phyloP scores from a whole-genome alignment of 225 moss, liverwort and hornwort species.

The Polytrichum commune region DNA sequence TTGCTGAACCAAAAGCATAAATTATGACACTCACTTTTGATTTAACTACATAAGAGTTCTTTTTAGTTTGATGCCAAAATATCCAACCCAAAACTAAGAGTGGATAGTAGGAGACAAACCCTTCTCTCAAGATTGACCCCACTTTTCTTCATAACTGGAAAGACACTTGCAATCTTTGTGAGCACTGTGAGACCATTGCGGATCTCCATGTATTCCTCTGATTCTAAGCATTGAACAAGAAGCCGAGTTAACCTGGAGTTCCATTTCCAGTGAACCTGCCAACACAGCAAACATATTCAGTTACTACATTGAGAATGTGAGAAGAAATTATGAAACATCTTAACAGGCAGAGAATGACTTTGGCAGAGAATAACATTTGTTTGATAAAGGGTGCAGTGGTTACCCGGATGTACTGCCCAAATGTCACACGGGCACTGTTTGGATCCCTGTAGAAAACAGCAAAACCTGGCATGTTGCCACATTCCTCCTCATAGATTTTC shows the following conservation, averaged over 20 bases:
- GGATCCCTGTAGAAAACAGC: conserved; percentile 97
- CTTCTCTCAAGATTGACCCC: conserved; percentile 90
- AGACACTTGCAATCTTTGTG: conserved; percentile 93
- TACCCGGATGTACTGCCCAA: conserved; percentile 85
- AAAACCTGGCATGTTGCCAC: conserved; percentile 99
- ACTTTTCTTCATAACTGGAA: conserved; percentile 95
- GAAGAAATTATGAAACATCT: background rate
- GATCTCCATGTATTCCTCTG: conserved; percentile 97
- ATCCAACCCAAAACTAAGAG: background rate
- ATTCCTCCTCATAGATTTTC: conserved; percentile 92
- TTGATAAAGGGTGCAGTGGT: background rate
- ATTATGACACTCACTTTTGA: no score
- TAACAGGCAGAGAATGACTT: no score
- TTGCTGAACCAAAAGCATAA: no score
- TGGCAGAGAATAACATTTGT: no score
- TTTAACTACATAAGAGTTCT: no score
- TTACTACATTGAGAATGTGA: background rate
- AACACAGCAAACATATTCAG: conserved; percentile 1
- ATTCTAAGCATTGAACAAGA: conserved; percentile 94
- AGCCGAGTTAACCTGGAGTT: conserved; percentile 90
- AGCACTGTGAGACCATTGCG: conserved; percentile 95
- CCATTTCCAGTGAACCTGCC: conserved; percentile 99
- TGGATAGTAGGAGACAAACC: conserved; percentile 32
- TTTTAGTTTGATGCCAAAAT: no score
- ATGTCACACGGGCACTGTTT: conserved; percentile 88